Evolutionary conservation across 176 grass and related monocot species (phyloP).

Genomic region (Rhynchospora tenuis): DNA sequence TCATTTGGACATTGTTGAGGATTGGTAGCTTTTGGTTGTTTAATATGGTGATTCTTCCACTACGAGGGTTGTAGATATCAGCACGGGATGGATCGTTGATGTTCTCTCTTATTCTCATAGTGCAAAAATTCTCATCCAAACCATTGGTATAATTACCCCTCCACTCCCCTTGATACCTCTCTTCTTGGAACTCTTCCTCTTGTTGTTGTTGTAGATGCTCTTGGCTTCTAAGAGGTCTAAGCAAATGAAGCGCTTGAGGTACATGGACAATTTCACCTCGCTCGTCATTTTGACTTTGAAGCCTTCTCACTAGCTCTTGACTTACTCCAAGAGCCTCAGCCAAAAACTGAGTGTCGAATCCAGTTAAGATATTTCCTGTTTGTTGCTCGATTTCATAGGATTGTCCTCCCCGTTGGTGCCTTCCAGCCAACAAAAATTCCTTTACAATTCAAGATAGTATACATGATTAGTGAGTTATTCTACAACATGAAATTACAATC

Average conservation of each 20-base stretch:
- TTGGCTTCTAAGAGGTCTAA: conserved; percentile 8
- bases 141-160: conserved; percentile 3
- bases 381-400: not conserved
- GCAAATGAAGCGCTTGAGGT: not conserved
- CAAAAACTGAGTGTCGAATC: conserved; percentile 29
- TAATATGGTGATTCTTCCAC: conserved; percentile 21
- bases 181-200: not conserved
- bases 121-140: conserved; percentile 36
- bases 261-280: conserved; percentile 42
- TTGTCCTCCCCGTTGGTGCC: conserved; percentile 7
- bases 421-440: conserved; percentile 43
- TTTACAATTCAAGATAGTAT: not conserved
- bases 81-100: conserved; percentile 24
- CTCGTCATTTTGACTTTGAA: conserved; percentile 31
- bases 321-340: conserved; percentile 27
- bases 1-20: conserved; percentile 30
- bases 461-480: not conserved
- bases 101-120: conserved; percentile 24
- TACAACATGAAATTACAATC: not conserved
- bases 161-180: not conserved
- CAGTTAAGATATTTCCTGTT: conserved; percentile 26
- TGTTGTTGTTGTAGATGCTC: not conserved
- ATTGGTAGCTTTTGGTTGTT: conserved; percentile 37
- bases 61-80: conserved; percentile 32
- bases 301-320: conserved; percentile 2